Base-by-base conservation (phyloP, 805 yeast species). In the Scheffersomyces stipitis region DNA sequence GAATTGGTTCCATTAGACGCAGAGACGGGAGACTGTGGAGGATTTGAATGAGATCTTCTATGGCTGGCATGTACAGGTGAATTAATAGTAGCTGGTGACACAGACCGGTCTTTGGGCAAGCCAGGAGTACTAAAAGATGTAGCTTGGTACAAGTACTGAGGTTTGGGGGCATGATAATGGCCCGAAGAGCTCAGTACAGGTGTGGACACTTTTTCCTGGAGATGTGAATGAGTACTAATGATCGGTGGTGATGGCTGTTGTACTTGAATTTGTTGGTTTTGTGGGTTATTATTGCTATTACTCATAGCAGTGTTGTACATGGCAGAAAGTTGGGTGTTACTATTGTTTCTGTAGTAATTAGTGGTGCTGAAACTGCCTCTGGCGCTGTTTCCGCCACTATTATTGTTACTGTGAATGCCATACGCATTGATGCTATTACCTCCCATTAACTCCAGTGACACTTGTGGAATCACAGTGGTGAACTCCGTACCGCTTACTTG, bases 1-100 rank as follows among this genome's bases (percentile, higher is more conserved):
- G 70, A 56, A n/a, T 63, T 48, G 35, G 22, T 5, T 24, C 37
- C 36, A 30, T 30, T 29, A 6, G 42, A 18, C 5, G 50, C 36
- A 2, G 44, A 40, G 13, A 38, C 38, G 13, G 58, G 56, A 4
- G 60, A 49, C 14, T 49, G 48, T 5, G 52, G 58, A 5, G 72
- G 69, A 37, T 60, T 64, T 1, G 71, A 60, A 9, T 51, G 56
- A 1, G 71, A 54, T 18, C 70, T 47, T 40, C 64, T 49, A 38
- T 61, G 69, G 14, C 42, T 47, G n/a, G 33, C n/a, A 2, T 52
- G 44, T 4, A 42, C 17, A 2, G 61, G 63, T 14, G 53, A 48
- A 8, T 41, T 29, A 13, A 35, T 41, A 5, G 45, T 40, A 6
- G 49, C 35, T 3, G 67, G 66, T 0, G 64, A 58, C 4, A 54